Conservation (phyloP, 2,329 filamentous ascomycete species). For the Blastomyces silverae region DNA sequence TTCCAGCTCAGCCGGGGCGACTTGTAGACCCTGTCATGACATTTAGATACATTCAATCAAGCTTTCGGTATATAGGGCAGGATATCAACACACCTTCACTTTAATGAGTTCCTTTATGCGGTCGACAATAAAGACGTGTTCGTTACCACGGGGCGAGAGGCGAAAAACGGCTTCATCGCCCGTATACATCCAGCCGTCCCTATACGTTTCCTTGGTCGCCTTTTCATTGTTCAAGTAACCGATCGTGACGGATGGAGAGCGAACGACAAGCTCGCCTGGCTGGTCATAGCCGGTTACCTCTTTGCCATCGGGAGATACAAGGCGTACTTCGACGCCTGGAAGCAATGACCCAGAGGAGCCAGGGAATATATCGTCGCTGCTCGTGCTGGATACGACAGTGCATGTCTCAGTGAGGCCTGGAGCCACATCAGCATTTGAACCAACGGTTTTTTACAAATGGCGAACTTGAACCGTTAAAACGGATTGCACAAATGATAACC, state of each 20-base stretch:
- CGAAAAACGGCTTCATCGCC: constrained; percentile 75
- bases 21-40: constrained; percentile 61
- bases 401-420: constrained; percentile 67
- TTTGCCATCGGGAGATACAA: constrained; percentile 60
- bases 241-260: constrained; percentile 67
- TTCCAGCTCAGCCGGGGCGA: constrained; percentile 76
- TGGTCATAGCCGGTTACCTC: constrained; percentile 66
- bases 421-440: constrained; percentile 12
- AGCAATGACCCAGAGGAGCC: constrained; percentile 67
- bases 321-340: constrained; percentile 57
- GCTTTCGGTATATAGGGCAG: not conserved
- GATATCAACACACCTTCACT: constrained; percentile 55
- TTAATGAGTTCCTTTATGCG: constrained; percentile 74
- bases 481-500: constrained; percentile 17
- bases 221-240: constrained; percentile 84
- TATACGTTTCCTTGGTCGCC: constrained; percentile 74
- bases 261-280: constrained; percentile 73
- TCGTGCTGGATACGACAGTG: constrained; percentile 59
- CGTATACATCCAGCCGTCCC: constrained; percentile 73
- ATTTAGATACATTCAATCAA: constrained; percentile 12
- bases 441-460: not conserved
- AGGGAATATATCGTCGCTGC: constrained; percentile 55
- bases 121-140: constrained; percentile 81
- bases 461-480: not conserved
- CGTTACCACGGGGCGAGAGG: constrained; percentile 57